phyloP scores from a whole-genome alignment of 2,329 filamentous ascomycete genomes.

The Fulvia fulva region DNA sequence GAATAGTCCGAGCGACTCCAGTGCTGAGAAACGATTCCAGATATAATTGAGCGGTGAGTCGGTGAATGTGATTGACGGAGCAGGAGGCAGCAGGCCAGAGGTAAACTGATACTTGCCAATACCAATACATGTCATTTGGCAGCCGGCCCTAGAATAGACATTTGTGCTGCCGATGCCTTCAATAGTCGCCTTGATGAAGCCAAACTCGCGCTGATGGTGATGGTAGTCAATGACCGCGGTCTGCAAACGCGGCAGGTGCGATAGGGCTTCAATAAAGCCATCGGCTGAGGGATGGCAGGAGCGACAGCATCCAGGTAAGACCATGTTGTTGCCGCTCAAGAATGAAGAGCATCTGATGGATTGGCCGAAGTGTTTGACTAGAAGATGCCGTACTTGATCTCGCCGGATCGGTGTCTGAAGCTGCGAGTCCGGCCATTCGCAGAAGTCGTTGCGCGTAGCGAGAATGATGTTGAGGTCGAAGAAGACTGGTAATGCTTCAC shows the following conservation, averaged over 20 bases:
- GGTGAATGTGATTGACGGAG: slow-evolving; percentile 8
- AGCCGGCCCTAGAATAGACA: slow-evolving; percentile 8
- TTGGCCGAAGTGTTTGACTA: slow-evolving; percentile 17
- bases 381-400: slow-evolving; percentile 15
- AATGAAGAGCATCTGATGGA: slow-evolving; percentile 20
- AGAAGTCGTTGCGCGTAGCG: slow-evolving; percentile 19
- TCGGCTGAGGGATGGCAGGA: slow-evolving; percentile 16
- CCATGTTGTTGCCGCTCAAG: slow-evolving; percentile 16
- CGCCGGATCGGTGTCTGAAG: slow-evolving; percentile 17
- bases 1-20: slow-evolving; percentile 1
- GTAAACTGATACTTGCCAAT: slow-evolving; percentile 11
- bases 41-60: slow-evolving; percentile 7
- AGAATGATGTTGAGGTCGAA: slow-evolving; percentile 43
- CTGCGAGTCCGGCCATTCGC: slow-evolving; percentile 10
- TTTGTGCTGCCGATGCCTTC: slow-evolving; percentile 8
- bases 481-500: slow-evolving; percentile 45
- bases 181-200: slow-evolving; percentile 16
- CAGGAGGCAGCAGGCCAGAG: slow-evolving; percentile 2
- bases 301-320: slow-evolving; percentile 17
- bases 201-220: slow-evolving; percentile 17
- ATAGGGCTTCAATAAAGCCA: slow-evolving; percentile 13
- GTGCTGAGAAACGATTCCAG: slow-evolving; percentile 1
- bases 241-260: slow-evolving; percentile 10
- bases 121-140: slow-evolving; percentile 5
- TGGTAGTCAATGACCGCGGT: slow-evolving; percentile 14